Evolutionary conservation across 2,329 filamentous ascomycete species (phyloP), one percentile per base, ranked within the genome.

Genomic region (Aspergillus pseudotamarii): DNA sequence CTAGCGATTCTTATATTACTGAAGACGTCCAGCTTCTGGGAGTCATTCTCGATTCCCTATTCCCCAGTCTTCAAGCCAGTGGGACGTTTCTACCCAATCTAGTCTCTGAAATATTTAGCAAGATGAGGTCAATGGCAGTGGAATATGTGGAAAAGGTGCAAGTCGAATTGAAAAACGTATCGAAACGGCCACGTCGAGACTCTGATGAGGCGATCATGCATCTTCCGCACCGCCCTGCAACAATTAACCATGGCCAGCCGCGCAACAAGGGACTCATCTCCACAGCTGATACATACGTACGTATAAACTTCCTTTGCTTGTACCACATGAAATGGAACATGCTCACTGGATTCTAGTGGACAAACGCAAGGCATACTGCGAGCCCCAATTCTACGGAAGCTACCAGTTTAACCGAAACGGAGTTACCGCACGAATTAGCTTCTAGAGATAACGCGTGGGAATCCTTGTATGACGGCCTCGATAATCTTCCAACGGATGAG

Each of bases 1-100:
- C 51, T 8, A 30, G 51, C 2, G 51, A 54, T 23, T 54, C 51
- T 23, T 54, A 54, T 32, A 28, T 54, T 10, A 6, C 51, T 14
- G n/a, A 54, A 36, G 51, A 54, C 19, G 51, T 54, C n/a, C 30
- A 54, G 51, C 51, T 54, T 36, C n/a, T 54, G 19, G 32, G 51
- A 8, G 28, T 54, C 10, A 54, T 54, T 16, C 14, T 54, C 9
- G 51, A 54, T 5, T 54, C 51, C 5, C 28, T 54, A 6, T 16
- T 28, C 32, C 51, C 51, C 4, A 30, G 16, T 34, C 51, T 54
- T 21, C 30, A 54, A 54, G 51, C 51, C 30, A 54, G 51, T 21
- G 51, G 51, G 6, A 36, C 30, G 28, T 34, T 36, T 21, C 6
- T 54, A n/a, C 51, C 51, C 14, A 36, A 21, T 32, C 14, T 54